These are phyloP conservation scores for Pythium folliculosum DNA, from an alignment of 352 stramenopile genomes.

Conservation along the genomic window DNA sequence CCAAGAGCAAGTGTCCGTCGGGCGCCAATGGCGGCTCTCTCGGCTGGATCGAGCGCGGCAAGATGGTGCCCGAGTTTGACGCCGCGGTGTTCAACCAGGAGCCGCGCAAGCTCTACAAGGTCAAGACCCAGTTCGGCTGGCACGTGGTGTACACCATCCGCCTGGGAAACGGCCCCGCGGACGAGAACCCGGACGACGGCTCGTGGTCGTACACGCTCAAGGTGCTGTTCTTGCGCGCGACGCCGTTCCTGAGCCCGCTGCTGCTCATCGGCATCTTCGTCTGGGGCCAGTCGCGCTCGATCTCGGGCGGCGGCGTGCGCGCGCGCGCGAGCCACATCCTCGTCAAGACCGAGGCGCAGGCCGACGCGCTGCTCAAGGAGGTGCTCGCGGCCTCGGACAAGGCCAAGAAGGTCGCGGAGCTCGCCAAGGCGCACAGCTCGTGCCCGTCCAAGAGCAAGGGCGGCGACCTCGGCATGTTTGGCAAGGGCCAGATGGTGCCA, in stretches of 20 bases:
- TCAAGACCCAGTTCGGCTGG: conserved; percentile 46
- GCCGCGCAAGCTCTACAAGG: conserved; percentile 37
- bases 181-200: conserved; percentile 27
- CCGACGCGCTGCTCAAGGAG: conserved; percentile 58
- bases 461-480: conserved; percentile 72
- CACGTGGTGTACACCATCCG: conserved; percentile 39
- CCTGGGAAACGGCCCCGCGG: conserved; percentile 26
- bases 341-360: conserved; percentile 67
- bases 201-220: conserved; percentile 30
- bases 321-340: conserved; percentile 84
- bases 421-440: conserved; percentile 73
- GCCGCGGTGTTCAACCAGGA: conserved; percentile 33
- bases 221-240: conserved; percentile 18
- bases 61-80: conserved; percentile 43
- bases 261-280: conserved; percentile 33
- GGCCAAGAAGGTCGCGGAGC: conserved; percentile 61
- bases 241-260: conserved; percentile 30
- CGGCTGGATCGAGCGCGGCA: conserved; percentile 35
- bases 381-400: conserved; percentile 50
- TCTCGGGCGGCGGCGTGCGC: conserved; percentile 27
- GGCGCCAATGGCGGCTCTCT: conserved; percentile 32
- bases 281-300: conserved; percentile 23
- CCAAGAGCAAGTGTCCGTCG: conserved; percentile 41
- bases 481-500: conserved; percentile 73
- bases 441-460: conserved; percentile 66